Conservation (phyloP, 208 protist genomes). For the Acanthamoeba castellanii region DNA sequence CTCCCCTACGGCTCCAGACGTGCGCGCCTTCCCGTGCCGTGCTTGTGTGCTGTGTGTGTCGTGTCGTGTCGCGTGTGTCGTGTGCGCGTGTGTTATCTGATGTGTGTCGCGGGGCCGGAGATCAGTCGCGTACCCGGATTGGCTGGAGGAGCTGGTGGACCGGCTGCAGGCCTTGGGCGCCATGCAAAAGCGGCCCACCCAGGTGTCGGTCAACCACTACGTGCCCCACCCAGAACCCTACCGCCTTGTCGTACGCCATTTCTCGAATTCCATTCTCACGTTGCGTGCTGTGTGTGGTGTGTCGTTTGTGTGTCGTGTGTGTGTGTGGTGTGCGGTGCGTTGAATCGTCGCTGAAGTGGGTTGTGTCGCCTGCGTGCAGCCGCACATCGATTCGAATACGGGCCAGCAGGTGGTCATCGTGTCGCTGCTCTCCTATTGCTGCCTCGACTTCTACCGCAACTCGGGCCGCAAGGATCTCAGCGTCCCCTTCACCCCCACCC, state of each 20-base stretch:
- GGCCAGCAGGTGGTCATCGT: constrained; percentile 45
- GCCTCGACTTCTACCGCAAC: constrained; percentile 33
- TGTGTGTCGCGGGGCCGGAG: too few relatives aligned
- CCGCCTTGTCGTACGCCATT: constrained; percentile 1
- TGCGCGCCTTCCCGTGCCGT: background rate
- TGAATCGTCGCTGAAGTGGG: background rate
- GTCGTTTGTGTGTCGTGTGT: too few relatives aligned
- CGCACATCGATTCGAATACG: constrained; percentile 18
- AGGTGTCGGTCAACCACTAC: constrained; percentile 53
- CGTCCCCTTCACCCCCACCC: constrained; percentile 23
- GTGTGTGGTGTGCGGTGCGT: too few relatives aligned
- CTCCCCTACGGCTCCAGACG: background rate
- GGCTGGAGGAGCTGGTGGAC: constrained; percentile 40
- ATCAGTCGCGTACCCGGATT: constrained; percentile 20
- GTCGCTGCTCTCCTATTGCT: constrained; percentile 19
- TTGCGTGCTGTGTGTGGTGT: background rate
- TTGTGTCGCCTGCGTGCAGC: background rate
- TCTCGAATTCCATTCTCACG: background rate
- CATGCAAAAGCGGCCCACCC: background rate
- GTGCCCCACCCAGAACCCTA: background rate
- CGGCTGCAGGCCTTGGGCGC: background rate
- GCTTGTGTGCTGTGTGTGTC: background rate
- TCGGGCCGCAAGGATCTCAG: background rate
- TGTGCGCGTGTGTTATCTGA: too few relatives aligned
- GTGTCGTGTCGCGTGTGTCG: too few relatives aligned